Evolutionary conservation across 495 filamentous ascomycete genomes (phyloP), one percentile per base, ranked within the genome.

Genomic region (Sordaria brevicollis): DNA sequence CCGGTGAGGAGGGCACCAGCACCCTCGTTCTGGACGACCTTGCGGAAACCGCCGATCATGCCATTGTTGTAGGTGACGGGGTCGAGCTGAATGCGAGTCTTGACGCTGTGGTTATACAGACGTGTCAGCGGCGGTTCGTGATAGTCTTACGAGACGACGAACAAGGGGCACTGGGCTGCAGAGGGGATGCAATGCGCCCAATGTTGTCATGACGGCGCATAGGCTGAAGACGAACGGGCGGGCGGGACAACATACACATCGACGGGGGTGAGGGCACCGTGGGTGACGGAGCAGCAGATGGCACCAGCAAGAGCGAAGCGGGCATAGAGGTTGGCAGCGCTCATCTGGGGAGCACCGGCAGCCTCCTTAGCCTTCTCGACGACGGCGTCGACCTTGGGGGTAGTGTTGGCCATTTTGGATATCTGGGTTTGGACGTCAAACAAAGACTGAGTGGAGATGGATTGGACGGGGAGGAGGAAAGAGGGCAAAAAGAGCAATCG

Each of bases 61-160:
- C 93, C 93, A 74, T 84, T 87, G 90, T 96, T 96, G 86, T 96
- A 96, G 79, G 89, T 94, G 73, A 78, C 86, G 70, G 93, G 93
- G 84, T 96, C 93, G 80, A 96, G 90, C 86, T 96, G 93, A 79
- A 96, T 96, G 81, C 92, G 86, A 75, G 93, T 96, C 89, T 96
- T 96, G 86, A 96, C 92, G 83, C 93, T 96, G 80, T 74, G 74
- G 70, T 15, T 17, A 71, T 67, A 68, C 54, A 65, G 57, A 29
- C 49, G 69, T 65, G 71, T 75, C 74, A 73, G 71, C 70, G 66
- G 35, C 31, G 19, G 33, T 70, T 21, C 31, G 69, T 17, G 35
- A 21, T 21, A 33, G 15, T 19, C 21, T 4, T 67, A 25, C 34
- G 68, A 8, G n/a, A 5, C n/a, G 17, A n/a, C n/a, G n/a, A n/a